A percentile compares a stretch with the other conserved stretches of the same genome.
These are phyloP conservation scores for Alternaria arbusti DNA, from an alignment of 2,329 filamentous ascomycete genomes.

Conservation along the genomic window DNA sequence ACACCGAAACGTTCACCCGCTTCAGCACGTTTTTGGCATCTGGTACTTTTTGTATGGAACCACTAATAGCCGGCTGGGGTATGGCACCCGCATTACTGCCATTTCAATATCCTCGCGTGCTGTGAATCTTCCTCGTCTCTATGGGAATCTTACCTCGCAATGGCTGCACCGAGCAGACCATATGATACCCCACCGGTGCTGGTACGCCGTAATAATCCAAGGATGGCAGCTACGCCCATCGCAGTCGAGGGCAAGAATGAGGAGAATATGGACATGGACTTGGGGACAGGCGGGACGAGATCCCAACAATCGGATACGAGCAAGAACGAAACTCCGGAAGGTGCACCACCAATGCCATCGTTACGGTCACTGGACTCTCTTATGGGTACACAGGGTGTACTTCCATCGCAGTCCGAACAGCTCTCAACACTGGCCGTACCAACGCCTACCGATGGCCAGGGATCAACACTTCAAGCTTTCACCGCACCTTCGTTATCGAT, in stretches of 20 bases:
- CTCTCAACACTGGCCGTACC: background rate
- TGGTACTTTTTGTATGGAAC: conserved; percentile 5
- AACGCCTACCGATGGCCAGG: background rate
- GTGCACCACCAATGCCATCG: background rate
- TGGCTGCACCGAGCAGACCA: conserved; percentile 7
- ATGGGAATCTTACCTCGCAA: conserved; percentile 1
- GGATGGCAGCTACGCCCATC: background rate
- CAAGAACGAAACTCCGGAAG: background rate
- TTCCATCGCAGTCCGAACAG: background rate
- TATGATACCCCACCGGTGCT: conserved; percentile 6
- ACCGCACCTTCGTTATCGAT: background rate
- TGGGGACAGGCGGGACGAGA: background rate
- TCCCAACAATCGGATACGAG: background rate
- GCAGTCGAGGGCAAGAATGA: background rate
- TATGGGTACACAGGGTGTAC: background rate
- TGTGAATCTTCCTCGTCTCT: background rate
- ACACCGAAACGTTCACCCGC: conserved; percentile 9
- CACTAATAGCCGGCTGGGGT: background rate
- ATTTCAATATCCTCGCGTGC: background rate
- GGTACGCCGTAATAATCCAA: background rate
- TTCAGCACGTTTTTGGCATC: conserved; percentile 3
- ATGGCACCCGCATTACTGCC: background rate
- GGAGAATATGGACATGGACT: background rate
- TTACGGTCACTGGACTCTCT: background rate
- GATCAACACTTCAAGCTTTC: background rate